Evolutionary conservation across 2,329 filamentous ascomycete species (phyloP).

Genomic region (Periconia sp.): DNA sequence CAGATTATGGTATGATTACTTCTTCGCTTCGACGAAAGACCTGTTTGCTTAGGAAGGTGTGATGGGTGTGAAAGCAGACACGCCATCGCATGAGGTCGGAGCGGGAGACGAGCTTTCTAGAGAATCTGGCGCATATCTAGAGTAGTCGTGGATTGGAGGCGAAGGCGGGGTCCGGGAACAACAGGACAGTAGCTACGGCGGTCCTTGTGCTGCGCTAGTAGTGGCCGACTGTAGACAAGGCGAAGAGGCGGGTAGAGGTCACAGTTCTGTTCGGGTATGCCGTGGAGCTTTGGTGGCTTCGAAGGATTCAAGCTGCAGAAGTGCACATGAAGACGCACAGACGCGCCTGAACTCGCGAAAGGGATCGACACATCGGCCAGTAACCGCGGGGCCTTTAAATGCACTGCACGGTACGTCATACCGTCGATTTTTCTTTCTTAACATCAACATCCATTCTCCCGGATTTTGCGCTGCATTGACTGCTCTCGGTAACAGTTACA

Average conservation of each 20-base stretch:
- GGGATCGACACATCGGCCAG: conserved; percentile 16
- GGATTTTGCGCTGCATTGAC: not conserved
- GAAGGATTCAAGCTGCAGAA: conserved; percentile 29
- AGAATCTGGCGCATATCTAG: no score
- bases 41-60: not conserved
- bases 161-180: no score
- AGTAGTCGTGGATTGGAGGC: no score
- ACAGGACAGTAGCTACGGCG: no score
- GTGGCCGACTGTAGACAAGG: not conserved
- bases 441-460: not conserved
- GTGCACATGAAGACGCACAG: conserved; percentile 14
- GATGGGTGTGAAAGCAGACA: not conserved
- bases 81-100: not conserved
- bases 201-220: not conserved
- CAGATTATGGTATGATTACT: not conserved
- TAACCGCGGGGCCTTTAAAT: conserved; percentile 18
- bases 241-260: conserved; percentile 1
- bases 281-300: conserved; percentile 22
- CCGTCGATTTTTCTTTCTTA: not conserved
- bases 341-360: conserved; percentile 5
- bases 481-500: no score
- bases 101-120: no score
- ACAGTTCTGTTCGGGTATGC: conserved; percentile 4
- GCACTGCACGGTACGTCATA: conserved; percentile 16
- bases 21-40: not conserved